phyloP scores from a whole-genome alignment of 495 filamentous ascomycete species.

The Podospora pseudocomata region DNA sequence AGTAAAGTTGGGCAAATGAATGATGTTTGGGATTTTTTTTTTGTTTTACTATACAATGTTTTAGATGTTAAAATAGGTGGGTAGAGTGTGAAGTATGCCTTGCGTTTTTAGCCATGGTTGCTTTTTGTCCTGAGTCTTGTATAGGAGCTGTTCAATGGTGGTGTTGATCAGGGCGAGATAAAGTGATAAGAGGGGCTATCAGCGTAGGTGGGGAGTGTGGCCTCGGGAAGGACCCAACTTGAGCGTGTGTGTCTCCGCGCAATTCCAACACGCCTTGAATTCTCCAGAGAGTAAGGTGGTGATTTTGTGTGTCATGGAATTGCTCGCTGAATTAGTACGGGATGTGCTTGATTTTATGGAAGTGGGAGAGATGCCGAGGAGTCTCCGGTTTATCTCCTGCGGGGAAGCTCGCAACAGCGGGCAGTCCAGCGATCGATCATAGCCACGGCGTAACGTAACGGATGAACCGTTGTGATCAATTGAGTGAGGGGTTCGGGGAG shows the following conservation, averaged over 20 bases:
- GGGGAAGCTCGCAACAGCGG: conserved; percentile 13
- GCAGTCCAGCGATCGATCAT: too few species aligned
- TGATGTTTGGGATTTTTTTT: background rate
- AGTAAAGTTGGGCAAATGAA: background rate
- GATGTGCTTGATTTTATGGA: background rate
- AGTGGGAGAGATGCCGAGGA: conserved; percentile 9
- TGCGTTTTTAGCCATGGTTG: conserved; percentile 5
- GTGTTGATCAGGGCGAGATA: background rate
- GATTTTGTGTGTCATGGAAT: background rate
- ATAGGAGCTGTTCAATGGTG: background rate
- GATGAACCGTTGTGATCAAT: conserved; percentile 10
- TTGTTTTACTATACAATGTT: background rate
- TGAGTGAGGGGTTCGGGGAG: background rate
- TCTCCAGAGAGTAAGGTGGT: background rate
- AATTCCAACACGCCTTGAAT: too few species aligned
- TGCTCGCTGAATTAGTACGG: background rate
- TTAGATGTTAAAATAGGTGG: background rate
- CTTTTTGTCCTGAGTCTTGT: too few species aligned
- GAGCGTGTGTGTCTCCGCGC: background rate
- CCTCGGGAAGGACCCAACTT: background rate
- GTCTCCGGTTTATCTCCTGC: conserved; percentile 34
- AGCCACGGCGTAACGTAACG: conserved; percentile 12
- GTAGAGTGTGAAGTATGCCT: background rate
- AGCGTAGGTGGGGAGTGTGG: too few species aligned
- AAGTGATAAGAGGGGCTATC: background rate